Evolutionary conservation across 83 land plant genomes (phyloP).

Genomic region (Picea abies): DNA sequence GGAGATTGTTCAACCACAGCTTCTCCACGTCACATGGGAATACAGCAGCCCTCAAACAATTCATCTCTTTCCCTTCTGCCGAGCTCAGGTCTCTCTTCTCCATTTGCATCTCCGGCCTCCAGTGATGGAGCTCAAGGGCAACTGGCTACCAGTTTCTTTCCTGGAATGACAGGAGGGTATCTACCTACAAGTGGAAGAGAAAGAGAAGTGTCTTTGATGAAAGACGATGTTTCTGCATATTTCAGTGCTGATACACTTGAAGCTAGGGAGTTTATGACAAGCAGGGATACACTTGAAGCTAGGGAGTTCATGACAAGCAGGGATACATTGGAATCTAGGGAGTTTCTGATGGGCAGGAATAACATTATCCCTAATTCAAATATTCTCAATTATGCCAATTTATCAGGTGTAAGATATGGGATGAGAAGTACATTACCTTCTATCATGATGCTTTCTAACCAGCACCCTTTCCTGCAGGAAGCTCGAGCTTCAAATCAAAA

Average conservation of each 20-base stretch:
- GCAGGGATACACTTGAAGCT: conserved; percentile 14
- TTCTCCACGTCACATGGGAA: conserved; percentile 24
- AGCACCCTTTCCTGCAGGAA: conserved; percentile 30
- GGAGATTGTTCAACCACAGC: conserved; percentile 36
- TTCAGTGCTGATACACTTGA: conserved; percentile 10
- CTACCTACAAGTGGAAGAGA: conserved; percentile 18
- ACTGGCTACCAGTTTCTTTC: conserved; percentile 1
- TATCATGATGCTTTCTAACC: conserved; percentile 14
- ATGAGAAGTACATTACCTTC: conserved; percentile 19
- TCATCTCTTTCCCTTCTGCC: conserved; percentile 19
- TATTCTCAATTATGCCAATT: conserved; percentile 13
- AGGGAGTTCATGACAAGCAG: conserved; percentile 5
- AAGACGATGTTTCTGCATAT: conserved; percentile 10
- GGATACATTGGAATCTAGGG: conserved; percentile 12
- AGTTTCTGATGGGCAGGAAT: background rate
- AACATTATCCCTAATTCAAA: conserved; percentile 16
- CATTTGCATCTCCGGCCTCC: conserved; percentile 11
- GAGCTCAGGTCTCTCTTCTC: conserved; percentile 12
- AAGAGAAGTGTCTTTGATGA: conserved; percentile 11
- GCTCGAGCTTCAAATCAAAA: conserved; percentile 35
- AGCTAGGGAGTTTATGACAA: conserved; percentile 11
- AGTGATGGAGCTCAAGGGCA: conserved; percentile 17
- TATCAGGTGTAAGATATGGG: conserved; percentile 16
- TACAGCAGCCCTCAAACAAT: conserved; percentile 10
- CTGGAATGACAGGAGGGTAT: conserved; percentile 17